These are phyloP conservation scores for Musa beccarii DNA, from an alignment of 176 grass and related monocot species.

Conservation along the genomic window DNA sequence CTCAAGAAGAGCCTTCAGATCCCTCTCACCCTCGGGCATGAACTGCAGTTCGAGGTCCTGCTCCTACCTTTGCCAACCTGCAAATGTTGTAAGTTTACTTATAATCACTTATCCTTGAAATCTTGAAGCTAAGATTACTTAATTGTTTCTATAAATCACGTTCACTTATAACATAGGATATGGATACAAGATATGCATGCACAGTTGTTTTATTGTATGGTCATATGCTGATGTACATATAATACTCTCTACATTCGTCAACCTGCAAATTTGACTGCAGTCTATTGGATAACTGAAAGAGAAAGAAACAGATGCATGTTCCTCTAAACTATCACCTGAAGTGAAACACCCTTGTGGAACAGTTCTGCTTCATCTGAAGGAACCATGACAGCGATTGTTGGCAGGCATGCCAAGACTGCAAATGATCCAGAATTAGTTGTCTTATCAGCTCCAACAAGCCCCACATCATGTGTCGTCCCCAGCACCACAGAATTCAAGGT, in stretches of 20 bases:
- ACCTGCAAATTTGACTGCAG: too few species aligned
- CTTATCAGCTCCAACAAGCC: slow-evolving; percentile 5
- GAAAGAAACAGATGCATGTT: too few species aligned
- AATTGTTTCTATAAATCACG: too few species aligned
- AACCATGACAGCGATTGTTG: slow-evolving; percentile 98
- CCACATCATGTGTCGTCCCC: too few species aligned
- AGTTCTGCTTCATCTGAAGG: slow-evolving; percentile 93
- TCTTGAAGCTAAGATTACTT: too few species aligned
- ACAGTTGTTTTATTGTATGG: too few species aligned
- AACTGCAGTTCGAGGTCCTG: slow-evolving; percentile 18
- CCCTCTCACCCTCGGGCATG: slow-evolving; percentile 57
- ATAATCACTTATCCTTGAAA: background rate
- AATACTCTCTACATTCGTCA: too few species aligned
- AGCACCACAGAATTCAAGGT: too few species aligned
- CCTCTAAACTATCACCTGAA: slow-evolving; percentile 34
- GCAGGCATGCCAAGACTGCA: slow-evolving; percentile 96
- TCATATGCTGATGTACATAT: too few species aligned
- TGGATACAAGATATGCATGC: too few species aligned
- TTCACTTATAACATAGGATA: too few species aligned
- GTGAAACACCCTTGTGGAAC: slow-evolving; percentile 76
- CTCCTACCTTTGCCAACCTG: slow-evolving; percentile 75
- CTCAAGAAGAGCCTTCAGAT: slow-evolving; percentile 51
- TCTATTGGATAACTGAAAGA: too few species aligned
- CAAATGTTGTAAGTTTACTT: background rate
- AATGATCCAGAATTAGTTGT: slow-evolving; percentile 82